Base-by-base conservation (phyloP, 129 eudicot genomes). In the Lactuca sativa region DNA sequence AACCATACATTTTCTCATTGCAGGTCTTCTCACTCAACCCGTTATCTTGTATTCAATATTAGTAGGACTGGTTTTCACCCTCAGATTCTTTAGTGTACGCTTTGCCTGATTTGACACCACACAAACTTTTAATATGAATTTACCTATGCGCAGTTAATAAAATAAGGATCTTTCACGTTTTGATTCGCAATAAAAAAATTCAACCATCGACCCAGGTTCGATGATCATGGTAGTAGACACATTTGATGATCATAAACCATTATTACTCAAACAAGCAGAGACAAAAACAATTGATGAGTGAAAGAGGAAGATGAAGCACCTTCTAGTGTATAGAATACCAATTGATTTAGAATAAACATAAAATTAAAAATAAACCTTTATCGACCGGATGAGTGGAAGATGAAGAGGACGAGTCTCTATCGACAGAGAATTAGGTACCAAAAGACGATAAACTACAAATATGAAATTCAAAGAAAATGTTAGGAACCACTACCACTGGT, bases 181-280 rank as follows among this genome's bases (percentile, higher is more conserved):
- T 92, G 98, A 56, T 92, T 89, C 18, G 90, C 91, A 51, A 88
- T 71, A 32, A 91, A 70, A 74, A 91, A 91, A 74, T 91, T 91
- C 96, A 5, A 80, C 85, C 44, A 91, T 84, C 0, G 97, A 95
- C 4, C 97, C 97, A 37, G 97, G 93, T 76, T 86, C 88, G 41
- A 92, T 79, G 3, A 86, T 86, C 92, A 82, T 92, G 2, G 98
- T 89, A 7, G 95, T 88, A 1, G 98, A 84, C 25, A 84, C 95
- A 78, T 92, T 95, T 92, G 71, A 56, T 38, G n/a, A 62, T 38
- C 7, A 64, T 9, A 21, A 68, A 79, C 32, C 16, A 76, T 3
- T 4, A 14, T 62, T 30, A 76, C 21, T 21, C 21, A 21, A 21
- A 21, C 21, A 21, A 21, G 21, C 21, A 21, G 0, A 21, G 1